Conservation (phyloP, 2,329 filamentous ascomycete genomes). For the Pestalotiopsis sp. region DNA sequence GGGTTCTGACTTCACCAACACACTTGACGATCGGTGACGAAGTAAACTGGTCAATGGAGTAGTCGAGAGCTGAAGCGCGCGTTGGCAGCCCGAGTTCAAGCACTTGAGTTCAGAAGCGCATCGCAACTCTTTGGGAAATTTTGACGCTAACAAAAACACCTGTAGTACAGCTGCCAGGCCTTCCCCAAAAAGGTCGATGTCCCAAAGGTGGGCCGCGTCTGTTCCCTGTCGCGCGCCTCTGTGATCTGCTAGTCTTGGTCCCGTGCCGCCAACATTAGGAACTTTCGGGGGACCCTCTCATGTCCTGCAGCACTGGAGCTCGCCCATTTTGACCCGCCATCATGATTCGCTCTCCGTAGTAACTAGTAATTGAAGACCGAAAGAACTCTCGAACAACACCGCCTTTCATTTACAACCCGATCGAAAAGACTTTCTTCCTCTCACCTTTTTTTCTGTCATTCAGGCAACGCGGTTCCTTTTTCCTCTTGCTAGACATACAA, state of each 20-base stretch:
- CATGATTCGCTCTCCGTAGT: constrained; percentile 1
- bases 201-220: background rate
- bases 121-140: constrained; percentile 3
- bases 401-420: constrained; percentile 2
- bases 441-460: background rate
- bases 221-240: background rate
- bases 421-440: background rate
- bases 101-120: background rate
- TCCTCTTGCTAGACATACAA: background rate
- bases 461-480: background rate
- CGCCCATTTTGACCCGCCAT: background rate
- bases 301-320: constrained; percentile 8
- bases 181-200: background rate
- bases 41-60: background rate
- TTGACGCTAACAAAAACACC: constrained; percentile 2
- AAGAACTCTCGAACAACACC: constrained; percentile 8
- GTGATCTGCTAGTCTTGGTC: too few species aligned
- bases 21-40: background rate
- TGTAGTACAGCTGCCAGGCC: constrained; percentile 4
- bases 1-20: background rate
- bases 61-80: background rate
- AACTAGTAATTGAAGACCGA: background rate
- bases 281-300: background rate
- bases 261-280: background rate
- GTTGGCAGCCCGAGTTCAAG: constrained; percentile 8